Base-by-base conservation (phyloP, 257 asterid genomes). In the Knoxia roxburghii region DNA sequence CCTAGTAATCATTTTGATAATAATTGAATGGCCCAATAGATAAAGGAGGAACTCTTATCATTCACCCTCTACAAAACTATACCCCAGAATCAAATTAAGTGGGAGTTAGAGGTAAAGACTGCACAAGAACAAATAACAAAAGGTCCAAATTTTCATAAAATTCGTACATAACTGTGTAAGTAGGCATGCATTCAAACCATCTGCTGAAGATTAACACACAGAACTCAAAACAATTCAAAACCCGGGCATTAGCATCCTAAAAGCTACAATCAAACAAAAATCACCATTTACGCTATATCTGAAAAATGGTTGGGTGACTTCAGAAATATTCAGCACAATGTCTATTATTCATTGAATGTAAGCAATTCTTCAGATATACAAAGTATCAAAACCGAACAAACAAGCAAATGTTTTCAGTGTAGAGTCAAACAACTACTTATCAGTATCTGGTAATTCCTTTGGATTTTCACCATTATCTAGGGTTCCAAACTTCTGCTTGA, bases 401-500 rank as follows among this genome's bases (percentile, higher is more conserved):
- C 18, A 46, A 45, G 49, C 2, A 69, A 7, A 26, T 29, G 5
- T 21, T 63, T 2, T 13, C 50, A 50, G 49, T 41, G 5, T 6
- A 41, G 26, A 29, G 29, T n/a, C n/a, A 64, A 46, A 45, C 7
- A 64, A 48, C 59, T 48, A 65, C n/a, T 49, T 21, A 65, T 61
- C 78, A 78, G 53, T 73, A 41, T 74, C 76, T 13, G 71, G 39
- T 12, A 70, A 75, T 33, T 72, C 79, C 33, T 69, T 64, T 50
- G 75, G 62, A 56, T 69, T 77, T 32, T 26, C 39, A 65, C 72
- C 83, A 33, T 70, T 41, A n/a, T 80, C 75, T 52, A 52, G 67
- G 60, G 77, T 64, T 68, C 90, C 85, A 68, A 91, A 91, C 68
- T 87, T 91, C 71, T 87, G 83, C 85, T 81, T 84, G 80, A 89